Evolutionary conservation across 257 asterid species (phyloP), one percentile per base, ranked within the genome.

Genomic region (Penstemon newberryi): DNA sequence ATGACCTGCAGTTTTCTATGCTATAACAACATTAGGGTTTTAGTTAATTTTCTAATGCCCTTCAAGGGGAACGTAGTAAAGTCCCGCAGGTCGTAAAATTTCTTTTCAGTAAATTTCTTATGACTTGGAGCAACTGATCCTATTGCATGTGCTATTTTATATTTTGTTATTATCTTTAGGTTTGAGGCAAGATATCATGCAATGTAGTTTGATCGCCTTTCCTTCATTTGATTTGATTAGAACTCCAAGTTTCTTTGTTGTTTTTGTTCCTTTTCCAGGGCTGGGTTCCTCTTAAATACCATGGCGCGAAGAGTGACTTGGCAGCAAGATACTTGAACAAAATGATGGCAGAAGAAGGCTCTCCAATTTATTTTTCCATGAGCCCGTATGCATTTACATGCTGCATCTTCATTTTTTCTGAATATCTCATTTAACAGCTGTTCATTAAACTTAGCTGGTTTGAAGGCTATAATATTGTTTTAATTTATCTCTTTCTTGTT

Each of bases 261-360:
- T 51, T 63, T 71, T 52, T 71, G 38, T 55, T 39, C 25, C 61
- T 7, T 65, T 73, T 59, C 51, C 73, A 93, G 99, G 72, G 38
- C n/a, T 90, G 99, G 99, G 77, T 88, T 75, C 79, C 86, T 67
- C 88, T 93, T 65, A 87, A 80, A 25, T 90, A 88, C 84, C 86
- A 79, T 80, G 81, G 81, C 54, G 60, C 79, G 33, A 73, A 73
- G 71, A 93, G 95, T 77, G 87, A 77, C 65, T 47, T 79, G 73
- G 83, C 96, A 56, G 74, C 71, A 57, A 76, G 77, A 70, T 83
- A 79, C 76, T 70, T 82, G 39, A 59, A 75, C 39, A 82, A 79
- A 73, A 73, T 93, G 94, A 75, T 69, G 41, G 77, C 78, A 57
- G 82, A 44, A 58, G 87, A 78, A 69, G 81, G 67, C 57, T 70